Conservation (phyloP, 139 green algal genomes). For the Medakamo hakoo region DNA sequence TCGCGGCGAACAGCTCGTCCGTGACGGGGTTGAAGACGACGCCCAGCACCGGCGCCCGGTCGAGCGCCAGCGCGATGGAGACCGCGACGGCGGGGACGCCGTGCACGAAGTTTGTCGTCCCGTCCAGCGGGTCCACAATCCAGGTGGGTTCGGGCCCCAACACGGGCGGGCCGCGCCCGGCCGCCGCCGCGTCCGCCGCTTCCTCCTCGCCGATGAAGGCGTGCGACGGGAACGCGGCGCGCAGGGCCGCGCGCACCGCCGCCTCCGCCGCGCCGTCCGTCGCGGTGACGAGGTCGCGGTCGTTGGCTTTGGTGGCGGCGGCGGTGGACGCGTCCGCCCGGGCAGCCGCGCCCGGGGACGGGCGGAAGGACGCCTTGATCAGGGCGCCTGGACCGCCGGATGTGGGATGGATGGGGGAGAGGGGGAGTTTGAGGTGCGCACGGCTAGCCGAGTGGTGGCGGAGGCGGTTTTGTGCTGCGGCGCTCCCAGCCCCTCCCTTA, state of each 20-base stretch:
- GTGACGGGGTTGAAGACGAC: conserved; percentile 94
- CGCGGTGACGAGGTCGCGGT: conserved; percentile 86
- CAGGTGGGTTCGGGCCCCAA: conserved; percentile 58
- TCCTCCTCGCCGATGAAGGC: conserved; percentile 72
- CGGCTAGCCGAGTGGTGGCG: too few species aligned
- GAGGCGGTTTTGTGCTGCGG: too few species aligned
- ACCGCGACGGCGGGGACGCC: conserved; percentile 86
- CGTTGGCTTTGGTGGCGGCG: conserved; percentile 18
- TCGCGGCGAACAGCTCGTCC: conserved; percentile 55
- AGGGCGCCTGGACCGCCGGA: background rate
- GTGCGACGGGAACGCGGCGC: conserved; percentile 47
- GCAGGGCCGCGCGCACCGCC: conserved; percentile 32
- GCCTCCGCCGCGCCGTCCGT: conserved; percentile 82
- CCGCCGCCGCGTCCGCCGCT: conserved; percentile 3
- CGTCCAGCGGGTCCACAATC: conserved; percentile 63
- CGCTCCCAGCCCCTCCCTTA: too few species aligned
- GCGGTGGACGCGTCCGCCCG: background rate
- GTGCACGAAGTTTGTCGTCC: conserved; percentile 99
- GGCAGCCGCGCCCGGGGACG: too few species aligned
- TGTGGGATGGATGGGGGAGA: too few species aligned
- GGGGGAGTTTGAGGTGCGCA: too few species aligned
- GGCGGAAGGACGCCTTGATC: background rate
- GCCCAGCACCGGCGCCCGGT: conserved; percentile 54
- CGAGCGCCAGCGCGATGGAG: conserved; percentile 58
- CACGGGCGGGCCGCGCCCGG: background rate